Percentiles rank a stretch among this genome's conserved stretches.
Conservation (phyloP, 345 rosid genomes). For the Leavenworthia alabamica region DNA sequence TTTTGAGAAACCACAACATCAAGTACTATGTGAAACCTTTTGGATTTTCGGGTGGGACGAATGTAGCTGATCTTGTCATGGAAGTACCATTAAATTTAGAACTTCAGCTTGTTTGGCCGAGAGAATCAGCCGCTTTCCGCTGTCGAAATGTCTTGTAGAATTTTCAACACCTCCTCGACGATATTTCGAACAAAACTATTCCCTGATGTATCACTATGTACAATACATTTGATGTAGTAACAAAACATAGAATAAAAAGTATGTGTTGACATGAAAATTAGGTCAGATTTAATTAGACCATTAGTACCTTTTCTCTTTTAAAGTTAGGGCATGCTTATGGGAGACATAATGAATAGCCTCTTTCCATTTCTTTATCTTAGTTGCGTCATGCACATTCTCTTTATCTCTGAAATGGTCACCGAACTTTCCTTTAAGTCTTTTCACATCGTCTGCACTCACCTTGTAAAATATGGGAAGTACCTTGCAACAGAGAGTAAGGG, state of each 20-base stretch:
- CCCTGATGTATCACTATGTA: not conserved
- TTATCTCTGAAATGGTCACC: not conserved
- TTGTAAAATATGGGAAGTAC: not conserved
- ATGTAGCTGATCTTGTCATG: no score
- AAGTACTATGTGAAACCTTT: no score
- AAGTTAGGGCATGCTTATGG: not conserved
- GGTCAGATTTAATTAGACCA: not conserved
- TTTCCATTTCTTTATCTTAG: not conserved
- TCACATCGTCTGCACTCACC: not conserved
- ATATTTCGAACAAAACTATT: not conserved
- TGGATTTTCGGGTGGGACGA: no score
- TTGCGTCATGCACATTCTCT: not conserved
- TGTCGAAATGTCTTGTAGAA: not conserved
- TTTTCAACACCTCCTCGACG: not conserved
- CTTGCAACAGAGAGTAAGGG: not conserved
- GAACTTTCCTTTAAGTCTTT: not conserved
- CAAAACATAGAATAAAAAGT: not conserved
- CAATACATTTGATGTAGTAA: no score
- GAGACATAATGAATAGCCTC: not conserved
- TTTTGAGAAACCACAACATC: no score
- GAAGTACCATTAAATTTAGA: no score
- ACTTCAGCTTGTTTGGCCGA: no score
- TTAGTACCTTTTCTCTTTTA: not conserved
- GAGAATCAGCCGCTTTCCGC: no score
- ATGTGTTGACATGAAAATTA: not conserved